These are phyloP conservation scores for Penicillium roqueforti DNA, from an alignment of 495 filamentous ascomycete genomes.

Conservation along the genomic window DNA sequence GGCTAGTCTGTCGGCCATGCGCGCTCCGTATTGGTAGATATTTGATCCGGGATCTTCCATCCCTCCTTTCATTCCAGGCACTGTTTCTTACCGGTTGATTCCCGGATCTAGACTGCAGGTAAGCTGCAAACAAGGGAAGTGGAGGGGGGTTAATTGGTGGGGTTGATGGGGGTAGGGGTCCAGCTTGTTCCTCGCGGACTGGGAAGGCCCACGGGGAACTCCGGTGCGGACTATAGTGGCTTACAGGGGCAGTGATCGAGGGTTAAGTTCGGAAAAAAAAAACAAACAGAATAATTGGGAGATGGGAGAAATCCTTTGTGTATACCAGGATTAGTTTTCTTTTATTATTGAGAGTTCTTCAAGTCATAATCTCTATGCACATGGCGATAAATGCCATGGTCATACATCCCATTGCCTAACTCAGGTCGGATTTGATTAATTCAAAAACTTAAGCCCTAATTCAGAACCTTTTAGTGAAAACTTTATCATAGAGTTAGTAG, in stretches of 20 bases:
- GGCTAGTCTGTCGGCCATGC: slow-evolving; percentile 62
- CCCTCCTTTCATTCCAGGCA: slow-evolving; percentile 6
- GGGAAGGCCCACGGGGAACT: slow-evolving; percentile 11
- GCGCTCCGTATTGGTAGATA: slow-evolving; percentile 63
- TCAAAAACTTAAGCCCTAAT: no score
- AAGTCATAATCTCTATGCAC: not conserved
- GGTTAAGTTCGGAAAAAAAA: no score
- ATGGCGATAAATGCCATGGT: not conserved
- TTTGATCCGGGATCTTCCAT: not conserved
- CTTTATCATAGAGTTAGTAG: not conserved
- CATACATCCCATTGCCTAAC: no score
- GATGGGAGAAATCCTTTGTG: slow-evolving; percentile 6
- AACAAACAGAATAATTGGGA: slow-evolving; percentile 6
- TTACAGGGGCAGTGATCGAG: slow-evolving; percentile 1
- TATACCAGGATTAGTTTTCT: slow-evolving; percentile 16
- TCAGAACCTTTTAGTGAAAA: not conserved
- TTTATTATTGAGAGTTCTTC: not conserved
- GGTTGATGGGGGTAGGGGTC: not conserved
- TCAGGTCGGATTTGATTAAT: no score
- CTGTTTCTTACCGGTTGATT: not conserved
- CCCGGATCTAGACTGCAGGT: slow-evolving; percentile 12
- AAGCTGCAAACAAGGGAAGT: not conserved
- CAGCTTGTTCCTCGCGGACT: not conserved
- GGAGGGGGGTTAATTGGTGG: not conserved
- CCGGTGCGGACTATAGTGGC: slow-evolving; percentile 15